A percentile compares a stretch with the other conserved stretches of the same genome.
Evolutionary conservation across 805 yeast species (phyloP).

Genomic region (Saccharomyces kudriavzevii): DNA sequence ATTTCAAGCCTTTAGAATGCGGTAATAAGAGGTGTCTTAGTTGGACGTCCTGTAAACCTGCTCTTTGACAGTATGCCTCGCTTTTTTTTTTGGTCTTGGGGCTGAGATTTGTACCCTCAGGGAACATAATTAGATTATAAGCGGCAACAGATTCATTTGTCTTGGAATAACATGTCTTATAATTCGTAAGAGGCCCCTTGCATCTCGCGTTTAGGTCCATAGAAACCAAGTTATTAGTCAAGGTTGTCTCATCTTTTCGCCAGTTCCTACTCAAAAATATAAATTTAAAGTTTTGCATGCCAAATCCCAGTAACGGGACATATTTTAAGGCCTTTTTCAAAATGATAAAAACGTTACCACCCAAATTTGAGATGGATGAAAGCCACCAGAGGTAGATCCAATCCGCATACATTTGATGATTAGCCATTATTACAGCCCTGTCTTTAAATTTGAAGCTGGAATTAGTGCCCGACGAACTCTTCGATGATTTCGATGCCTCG

Average conservation of each 20-base stretch:
- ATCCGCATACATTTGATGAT: slow-evolving; percentile 88
- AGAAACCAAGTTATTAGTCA: slow-evolving; percentile 46
- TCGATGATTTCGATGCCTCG: slow-evolving; percentile 39
- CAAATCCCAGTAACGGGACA: slow-evolving; percentile 73
- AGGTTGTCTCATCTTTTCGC: slow-evolving; percentile 51
- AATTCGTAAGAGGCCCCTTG: slow-evolving; percentile 39
- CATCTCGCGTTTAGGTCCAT: slow-evolving; percentile 53
- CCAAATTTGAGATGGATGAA: slow-evolving; percentile 55
- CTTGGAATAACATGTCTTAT: background rate
- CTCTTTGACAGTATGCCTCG: slow-evolving; percentile 44
- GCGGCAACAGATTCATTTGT: slow-evolving; percentile 28
- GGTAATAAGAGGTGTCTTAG: slow-evolving; percentile 58
- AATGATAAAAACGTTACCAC: slow-evolving; percentile 62
- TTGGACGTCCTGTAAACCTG: slow-evolving; percentile 39
- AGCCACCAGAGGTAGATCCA: slow-evolving; percentile 89
- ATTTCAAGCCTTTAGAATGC: slow-evolving; percentile 68
- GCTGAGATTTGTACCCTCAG: slow-evolving; percentile 87
- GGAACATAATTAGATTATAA: slow-evolving; percentile 66
- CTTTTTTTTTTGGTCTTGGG: slow-evolving; percentile 52
- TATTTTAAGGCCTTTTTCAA: slow-evolving; percentile 63
- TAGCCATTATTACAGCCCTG: slow-evolving; percentile 61
- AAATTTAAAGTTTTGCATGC: slow-evolving; percentile 72
- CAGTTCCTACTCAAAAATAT: slow-evolving; percentile 78
- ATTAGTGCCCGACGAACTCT: slow-evolving; percentile 20
- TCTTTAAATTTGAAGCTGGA: slow-evolving; percentile 31